Base-by-base conservation (phyloP, 163 green algal genomes). In the Coccomyxa subellipsoidea region DNA sequence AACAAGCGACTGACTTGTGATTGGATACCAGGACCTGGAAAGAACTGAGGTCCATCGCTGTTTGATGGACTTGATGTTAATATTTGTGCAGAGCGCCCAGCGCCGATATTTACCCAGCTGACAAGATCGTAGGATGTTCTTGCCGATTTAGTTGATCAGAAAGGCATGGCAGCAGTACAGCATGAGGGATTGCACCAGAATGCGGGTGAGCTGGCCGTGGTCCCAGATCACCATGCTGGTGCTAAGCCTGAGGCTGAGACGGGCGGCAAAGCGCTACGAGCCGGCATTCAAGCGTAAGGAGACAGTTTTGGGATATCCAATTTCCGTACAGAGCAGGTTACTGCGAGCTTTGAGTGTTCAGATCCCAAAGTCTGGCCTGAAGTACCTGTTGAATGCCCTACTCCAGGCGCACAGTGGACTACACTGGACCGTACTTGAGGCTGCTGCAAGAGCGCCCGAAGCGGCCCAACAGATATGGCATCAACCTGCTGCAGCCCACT, bases 381-480 rank as follows among this genome's bases (percentile, higher is more conserved):
- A 59, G 10, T 10, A 8, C 40, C 10, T 10, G 40, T 54, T 54
- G 8, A 18, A 59, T 59, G 47, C 47, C 23, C 15, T 18, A 5
- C 4, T 80, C 36, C 76, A 80, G 76, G 76, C 76, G 76, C 25
- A 59, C 36, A 8, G 76, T 80, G 76, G 76, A 80, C 38, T 36
- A 59, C 37, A 36, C 39, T 69, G 76, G 76, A 7, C 39, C 76
- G 37, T 80, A 80, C 37, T 18, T 80, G 36, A 80, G 36, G 76
- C 4, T 59, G 38, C 36, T 80, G 27, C 39, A 39, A 37, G 36
- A 70, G 76, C 76, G 76, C 38, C 34, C 37, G 4, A 70, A 27
- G n/a, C 18, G 35, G 31, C 76, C 37, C 31, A 12, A 80, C 32
- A 38, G 38, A 27, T 69, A 34, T 29, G n/a, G 39, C 36, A 29